These are phyloP conservation scores for Pichia kluyveri DNA, from an alignment of 805 yeast species.

Conservation along the genomic window DNA sequence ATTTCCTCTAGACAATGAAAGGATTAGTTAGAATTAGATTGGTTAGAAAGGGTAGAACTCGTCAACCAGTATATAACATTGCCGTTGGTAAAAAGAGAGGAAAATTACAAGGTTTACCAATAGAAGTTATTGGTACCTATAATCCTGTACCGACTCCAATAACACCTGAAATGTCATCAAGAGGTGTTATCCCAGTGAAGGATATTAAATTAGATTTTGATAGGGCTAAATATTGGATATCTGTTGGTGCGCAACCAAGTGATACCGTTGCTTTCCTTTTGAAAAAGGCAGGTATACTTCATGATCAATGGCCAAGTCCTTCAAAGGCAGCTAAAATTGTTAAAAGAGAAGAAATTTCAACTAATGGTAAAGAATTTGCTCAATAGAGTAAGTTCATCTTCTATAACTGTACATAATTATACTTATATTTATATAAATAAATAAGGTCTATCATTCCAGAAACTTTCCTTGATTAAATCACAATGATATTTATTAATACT, in stretches of 20 bases:
- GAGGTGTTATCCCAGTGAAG: constrained; percentile 54
- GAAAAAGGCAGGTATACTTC: constrained; percentile 66
- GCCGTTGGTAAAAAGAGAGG: constrained; percentile 71
- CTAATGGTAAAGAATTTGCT: constrained; percentile 19
- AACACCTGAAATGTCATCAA: constrained; percentile 48
- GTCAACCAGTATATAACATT: constrained; percentile 83
- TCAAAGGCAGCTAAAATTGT: constrained; percentile 15
- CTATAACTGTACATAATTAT: constrained; percentile 1
- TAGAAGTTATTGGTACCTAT: constrained; percentile 92
- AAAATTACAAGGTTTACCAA: constrained; percentile 84
- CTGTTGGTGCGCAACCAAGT: constrained; percentile 94
- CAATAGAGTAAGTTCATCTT: constrained; percentile 1
- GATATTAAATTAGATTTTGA: constrained; percentile 79
- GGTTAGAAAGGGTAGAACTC: constrained; percentile 86
- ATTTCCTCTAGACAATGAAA: constrained; percentile 30
- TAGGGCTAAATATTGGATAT: constrained; percentile 91
- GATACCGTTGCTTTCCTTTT: constrained; percentile 70
- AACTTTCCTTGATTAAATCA: constrained; percentile 55
- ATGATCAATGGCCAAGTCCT: constrained; percentile 52
- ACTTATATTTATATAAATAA: constrained; percentile 3
- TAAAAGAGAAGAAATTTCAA: constrained; percentile 15
- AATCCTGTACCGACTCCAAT: constrained; percentile 73
- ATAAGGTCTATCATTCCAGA: constrained; percentile 48
- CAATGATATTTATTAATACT: constrained; percentile 37
- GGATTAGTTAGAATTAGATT: constrained; percentile 81